Evolutionary conservation across 2,329 filamentous ascomycete species (phyloP).

Genomic region (Aspergillus aculeatinus): DNA sequence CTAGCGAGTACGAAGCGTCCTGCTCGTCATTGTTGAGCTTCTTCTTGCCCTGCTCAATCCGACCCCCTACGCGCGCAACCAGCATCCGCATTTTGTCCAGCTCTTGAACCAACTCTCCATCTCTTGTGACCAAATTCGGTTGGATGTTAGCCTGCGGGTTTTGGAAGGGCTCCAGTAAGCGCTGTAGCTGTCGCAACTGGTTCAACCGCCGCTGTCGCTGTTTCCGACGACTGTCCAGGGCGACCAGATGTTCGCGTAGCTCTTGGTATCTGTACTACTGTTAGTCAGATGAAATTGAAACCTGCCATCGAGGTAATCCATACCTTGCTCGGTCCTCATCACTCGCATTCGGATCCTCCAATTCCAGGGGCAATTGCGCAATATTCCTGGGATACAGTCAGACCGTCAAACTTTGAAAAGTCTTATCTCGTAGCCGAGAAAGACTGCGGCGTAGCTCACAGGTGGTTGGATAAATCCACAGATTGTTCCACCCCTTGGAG

Average conservation of each 20-base stretch:
- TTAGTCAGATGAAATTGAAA: conserved; percentile 26
- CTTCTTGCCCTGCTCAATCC: conserved; percentile 33
- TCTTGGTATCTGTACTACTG: conserved; percentile 40
- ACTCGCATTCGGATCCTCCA: conserved; percentile 31
- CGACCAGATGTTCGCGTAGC: conserved; percentile 45
- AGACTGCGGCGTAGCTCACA: conserved; percentile 26
- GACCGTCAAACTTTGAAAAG: not conserved
- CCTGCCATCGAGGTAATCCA: conserved; percentile 14
- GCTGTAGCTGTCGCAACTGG: conserved; percentile 48
- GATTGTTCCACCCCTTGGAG: conserved; percentile 37
- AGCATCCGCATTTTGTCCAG: conserved; percentile 51
- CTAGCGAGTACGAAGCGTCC: conserved; percentile 25
- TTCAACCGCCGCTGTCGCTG: conserved; percentile 48
- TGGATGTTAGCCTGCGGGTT: conserved; percentile 53
- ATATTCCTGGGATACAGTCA: conserved; percentile 35
- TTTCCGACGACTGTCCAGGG: conserved; percentile 47
- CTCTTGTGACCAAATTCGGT: conserved; percentile 54
- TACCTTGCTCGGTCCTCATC: conserved; percentile 37
- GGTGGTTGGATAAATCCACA: conserved; percentile 39
- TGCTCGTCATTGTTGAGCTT: conserved; percentile 16
- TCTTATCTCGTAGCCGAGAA: not conserved
- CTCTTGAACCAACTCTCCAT: conserved; percentile 52
- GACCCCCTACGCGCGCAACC: conserved; percentile 43
- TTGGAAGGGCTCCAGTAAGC: conserved; percentile 50
- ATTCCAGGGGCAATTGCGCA: conserved; percentile 37